A percentile compares a stretch with the other conserved stretches of the same genome.
These are phyloP conservation scores for Candida insectorum DNA, from an alignment of 805 yeast genomes.

Conservation along the genomic window DNA sequence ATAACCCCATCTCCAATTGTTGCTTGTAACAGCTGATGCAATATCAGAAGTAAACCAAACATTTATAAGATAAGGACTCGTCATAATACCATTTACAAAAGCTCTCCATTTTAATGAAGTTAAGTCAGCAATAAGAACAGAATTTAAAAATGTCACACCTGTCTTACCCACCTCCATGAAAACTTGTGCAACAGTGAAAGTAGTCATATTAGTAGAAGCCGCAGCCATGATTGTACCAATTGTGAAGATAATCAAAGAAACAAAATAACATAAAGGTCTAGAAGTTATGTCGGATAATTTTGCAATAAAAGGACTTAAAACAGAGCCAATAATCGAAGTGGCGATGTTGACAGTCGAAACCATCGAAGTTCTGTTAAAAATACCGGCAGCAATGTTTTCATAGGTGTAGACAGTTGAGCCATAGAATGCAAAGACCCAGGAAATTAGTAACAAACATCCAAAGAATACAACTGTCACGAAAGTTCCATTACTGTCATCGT, in stretches of 20 bases:
- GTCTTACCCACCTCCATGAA: constrained; percentile 17
- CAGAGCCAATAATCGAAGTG: constrained; percentile 19
- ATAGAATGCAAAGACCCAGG: constrained; percentile 29
- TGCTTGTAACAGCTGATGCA: constrained; percentile 23
- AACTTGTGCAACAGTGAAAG: constrained; percentile 23
- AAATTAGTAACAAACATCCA: constrained; percentile 16
- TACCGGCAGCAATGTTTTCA: constrained; percentile 29
- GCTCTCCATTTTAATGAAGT: constrained; percentile 25
- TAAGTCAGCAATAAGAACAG: constrained; percentile 19
- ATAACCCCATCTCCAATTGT: constrained; percentile 53
- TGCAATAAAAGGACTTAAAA: constrained; percentile 19
- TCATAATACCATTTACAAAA: constrained; percentile 14
- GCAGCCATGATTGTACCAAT: constrained; percentile 24
- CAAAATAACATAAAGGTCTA: constrained; percentile 18
- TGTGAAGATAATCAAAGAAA: constrained; percentile 16
- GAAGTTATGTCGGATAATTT: constrained; percentile 22
- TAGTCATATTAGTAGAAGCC: constrained; percentile 15
- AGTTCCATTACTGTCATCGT: constrained; percentile 11
- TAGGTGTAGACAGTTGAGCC: constrained; percentile 27
- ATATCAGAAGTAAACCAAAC: constrained; percentile 42
- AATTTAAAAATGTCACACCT: constrained; percentile 17
- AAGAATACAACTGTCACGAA: constrained; percentile 10
- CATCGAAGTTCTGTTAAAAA: constrained; percentile 18
- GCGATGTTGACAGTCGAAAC: constrained; percentile 21
- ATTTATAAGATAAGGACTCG: constrained; percentile 38